Evolutionary conservation across 805 yeast genomes (phyloP), one percentile per base, ranked within the genome.

Genomic region (Yamadazyma sp.): DNA sequence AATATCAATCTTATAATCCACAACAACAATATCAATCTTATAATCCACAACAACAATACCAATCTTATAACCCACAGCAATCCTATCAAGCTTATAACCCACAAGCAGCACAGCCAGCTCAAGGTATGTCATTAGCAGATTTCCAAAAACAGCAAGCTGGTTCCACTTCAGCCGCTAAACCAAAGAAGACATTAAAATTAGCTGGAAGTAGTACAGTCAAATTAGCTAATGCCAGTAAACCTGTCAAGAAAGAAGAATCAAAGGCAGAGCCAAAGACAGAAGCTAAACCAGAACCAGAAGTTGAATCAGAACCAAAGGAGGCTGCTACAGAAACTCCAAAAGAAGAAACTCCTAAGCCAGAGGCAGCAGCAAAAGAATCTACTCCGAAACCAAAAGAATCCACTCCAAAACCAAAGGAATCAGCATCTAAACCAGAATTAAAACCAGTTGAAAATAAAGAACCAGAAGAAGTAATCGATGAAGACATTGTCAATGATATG

Each of bases 401-500:
- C 21, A 42, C 54, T 33, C 53, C 43, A 27, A 49, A 40, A 31
- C 30, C 48, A 4, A 40, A 31, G 27, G 6, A 35, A 37, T 20
- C 43, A 13, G 44, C 60, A 30, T 69, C 76, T n/a, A 69, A 75
- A 5, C 48, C 80, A 22, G 65, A 64, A 47, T n/a, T n/a, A n/a
- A n/a, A n/a, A n/a, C n/a, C n/a, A n/a, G n/a, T n/a, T n/a, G n/a
- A n/a, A n/a, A n/a, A n/a, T n/a, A 78, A 75, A 47, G 86, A 80
- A 53, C 87, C 80, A 60, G 95, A 84, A 56, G 91, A 84, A 24
- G 78, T 75, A 52, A 73, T 89, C 38, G 96, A 91, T 58, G 85
- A 85, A 54, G 93, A 82, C 50, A 77, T 89, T 45, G 87, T 93
- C 45, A 81, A 77, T 39, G 98, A 94, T 53, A 67, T 93, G 85